Evolutionary conservation across 2,329 filamentous ascomycete genomes (phyloP).

Genomic region (Sphaceloma murrayae): DNA sequence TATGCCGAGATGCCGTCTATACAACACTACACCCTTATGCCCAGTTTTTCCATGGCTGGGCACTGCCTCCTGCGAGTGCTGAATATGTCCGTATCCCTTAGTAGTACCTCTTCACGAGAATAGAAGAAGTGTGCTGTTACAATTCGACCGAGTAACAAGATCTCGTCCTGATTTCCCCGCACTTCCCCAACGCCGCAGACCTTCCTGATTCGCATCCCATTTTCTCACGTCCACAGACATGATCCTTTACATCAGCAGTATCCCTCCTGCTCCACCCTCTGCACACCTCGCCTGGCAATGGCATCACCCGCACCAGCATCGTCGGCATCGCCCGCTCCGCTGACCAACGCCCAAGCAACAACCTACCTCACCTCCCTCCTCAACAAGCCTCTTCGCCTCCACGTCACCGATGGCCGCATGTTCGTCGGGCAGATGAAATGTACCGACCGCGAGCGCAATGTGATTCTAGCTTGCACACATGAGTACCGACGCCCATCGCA

Average conservation of each 20-base stretch:
- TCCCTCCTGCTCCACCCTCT: too few species aligned
- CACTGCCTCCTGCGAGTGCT: too few species aligned
- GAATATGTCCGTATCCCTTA: too few species aligned
- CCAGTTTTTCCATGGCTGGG: too few species aligned
- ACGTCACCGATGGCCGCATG: conserved; percentile 72
- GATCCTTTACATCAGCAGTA: too few species aligned
- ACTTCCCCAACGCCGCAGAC: conserved; percentile 1
- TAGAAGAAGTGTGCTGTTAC: background rate
- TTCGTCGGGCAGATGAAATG: conserved; percentile 91
- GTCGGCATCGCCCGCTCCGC: too few species aligned
- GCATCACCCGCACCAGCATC: too few species aligned
- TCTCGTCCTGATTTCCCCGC: background rate
- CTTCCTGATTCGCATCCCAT: background rate
- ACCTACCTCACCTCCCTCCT: conserved; percentile 28
- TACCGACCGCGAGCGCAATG: conserved; percentile 75
- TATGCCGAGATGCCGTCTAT: conserved; percentile 7
- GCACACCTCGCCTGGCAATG: too few species aligned
- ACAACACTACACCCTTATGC: too few species aligned
- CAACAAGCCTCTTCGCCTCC: conserved; percentile 62
- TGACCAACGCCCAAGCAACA: conserved; percentile 20
- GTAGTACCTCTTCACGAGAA: too few species aligned
- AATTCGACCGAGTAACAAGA: background rate
- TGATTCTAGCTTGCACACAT: conserved; percentile 75
- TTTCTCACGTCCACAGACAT: too few species aligned
- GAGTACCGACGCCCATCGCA: conserved; percentile 70